Conservation (phyloP, 805 yeast species). For the Zygoascus bituminiphila region DNA sequence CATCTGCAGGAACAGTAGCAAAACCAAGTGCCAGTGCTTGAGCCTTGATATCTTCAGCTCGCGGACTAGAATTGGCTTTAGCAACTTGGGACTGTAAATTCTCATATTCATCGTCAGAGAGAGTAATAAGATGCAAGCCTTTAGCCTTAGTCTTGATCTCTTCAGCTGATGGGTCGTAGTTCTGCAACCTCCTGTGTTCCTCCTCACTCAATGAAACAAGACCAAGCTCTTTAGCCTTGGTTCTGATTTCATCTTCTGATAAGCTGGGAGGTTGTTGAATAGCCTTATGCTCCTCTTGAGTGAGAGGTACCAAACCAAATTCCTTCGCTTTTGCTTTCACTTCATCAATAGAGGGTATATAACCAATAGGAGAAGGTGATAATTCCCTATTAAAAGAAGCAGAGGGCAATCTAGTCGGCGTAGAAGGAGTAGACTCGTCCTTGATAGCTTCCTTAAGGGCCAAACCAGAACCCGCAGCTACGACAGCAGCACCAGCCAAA, state of each 20-base stretch:
- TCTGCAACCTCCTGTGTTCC: constrained; percentile 2
- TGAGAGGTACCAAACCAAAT: constrained; percentile 24
- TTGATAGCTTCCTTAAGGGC: constrained; percentile 7
- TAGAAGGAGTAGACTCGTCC: not conserved
- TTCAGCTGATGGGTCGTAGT: constrained; percentile 2
- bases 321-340: constrained; percentile 18
- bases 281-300: constrained; percentile 16
- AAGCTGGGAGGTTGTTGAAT: constrained; percentile 4
- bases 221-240: constrained; percentile 7
- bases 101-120: constrained; percentile 18
- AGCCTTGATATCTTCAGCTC: constrained; percentile 5
- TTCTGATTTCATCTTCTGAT: constrained; percentile 9
- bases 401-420: not conserved
- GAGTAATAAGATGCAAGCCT: constrained; percentile 21
- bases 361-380: not conserved
- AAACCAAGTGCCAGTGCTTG: constrained; percentile 21
- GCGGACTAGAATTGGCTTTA: constrained; percentile 1
- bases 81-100: not conserved
- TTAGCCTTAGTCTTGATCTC: constrained; percentile 15
- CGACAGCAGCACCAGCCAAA: constrained; percentile 4
- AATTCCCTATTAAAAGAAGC: not conserved
- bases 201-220: constrained; percentile 5
- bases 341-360: constrained; percentile 5
- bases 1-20: constrained; percentile 21
- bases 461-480: not conserved